These are phyloP conservation scores for Mycena citricolor DNA, from an alignment of 1,284 basidiomycete species.

Conservation along the genomic window DNA sequence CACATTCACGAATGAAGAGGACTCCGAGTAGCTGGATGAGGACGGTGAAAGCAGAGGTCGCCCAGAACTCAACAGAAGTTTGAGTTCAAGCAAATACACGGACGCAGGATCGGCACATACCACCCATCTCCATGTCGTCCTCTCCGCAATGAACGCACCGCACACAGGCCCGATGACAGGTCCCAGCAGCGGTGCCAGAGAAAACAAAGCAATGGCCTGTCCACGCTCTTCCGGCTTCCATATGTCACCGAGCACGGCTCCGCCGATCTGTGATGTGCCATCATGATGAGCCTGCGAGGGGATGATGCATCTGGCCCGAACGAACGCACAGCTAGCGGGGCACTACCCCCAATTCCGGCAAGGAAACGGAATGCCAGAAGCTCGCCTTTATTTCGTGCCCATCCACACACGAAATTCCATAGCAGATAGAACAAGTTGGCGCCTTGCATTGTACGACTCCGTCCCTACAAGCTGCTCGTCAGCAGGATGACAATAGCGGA, in stretches of 20 bases:
- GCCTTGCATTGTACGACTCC: constrained; percentile 53
- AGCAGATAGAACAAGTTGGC: constrained; percentile 64
- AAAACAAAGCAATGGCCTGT: constrained; percentile 66
- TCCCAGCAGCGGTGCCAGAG: constrained; percentile 61
- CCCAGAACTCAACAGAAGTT: constrained; percentile 52
- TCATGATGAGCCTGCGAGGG: no score
- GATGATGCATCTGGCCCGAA: constrained; percentile 5
- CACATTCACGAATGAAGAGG: constrained; percentile 65
- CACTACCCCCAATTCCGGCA: constrained; percentile 63
- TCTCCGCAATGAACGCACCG: constrained; percentile 63
- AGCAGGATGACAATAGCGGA: no score
- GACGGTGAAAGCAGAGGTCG: constrained; percentile 54
- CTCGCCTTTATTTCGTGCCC: constrained; percentile 56
- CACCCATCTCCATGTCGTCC: constrained; percentile 67
- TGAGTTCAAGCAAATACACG: background rate
- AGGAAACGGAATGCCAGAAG: constrained; percentile 67
- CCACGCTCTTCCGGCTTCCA: constrained; percentile 72
- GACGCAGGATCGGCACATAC: constrained; percentile 32
- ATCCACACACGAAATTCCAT: constrained; percentile 69
- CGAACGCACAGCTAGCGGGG: constrained; percentile 56
- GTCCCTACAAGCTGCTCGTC: no score
- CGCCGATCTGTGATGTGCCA: constrained; percentile 50
- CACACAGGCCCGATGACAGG: constrained; percentile 66
- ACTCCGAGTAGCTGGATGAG: constrained; percentile 53
- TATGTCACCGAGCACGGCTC: constrained; percentile 70